phyloP scores from a whole-genome alignment of 177 flowering plant genomes.

The Vitis hybrid region DNA sequence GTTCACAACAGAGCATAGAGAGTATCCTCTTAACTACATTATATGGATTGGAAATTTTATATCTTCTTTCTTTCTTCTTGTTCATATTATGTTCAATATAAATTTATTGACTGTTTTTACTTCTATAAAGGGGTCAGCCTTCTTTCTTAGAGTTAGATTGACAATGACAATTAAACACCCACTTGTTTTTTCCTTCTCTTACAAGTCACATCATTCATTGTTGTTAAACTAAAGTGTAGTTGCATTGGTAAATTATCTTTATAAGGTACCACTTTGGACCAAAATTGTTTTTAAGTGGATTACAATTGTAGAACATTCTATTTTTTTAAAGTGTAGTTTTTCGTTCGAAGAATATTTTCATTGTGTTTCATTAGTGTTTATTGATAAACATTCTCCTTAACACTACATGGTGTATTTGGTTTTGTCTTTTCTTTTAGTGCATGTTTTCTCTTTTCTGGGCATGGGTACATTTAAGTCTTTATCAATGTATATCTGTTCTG shows the following conservation, averaged over 20 bases:
- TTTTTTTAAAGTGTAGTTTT: no score
- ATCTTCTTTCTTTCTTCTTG: not conserved
- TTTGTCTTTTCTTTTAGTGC: no score
- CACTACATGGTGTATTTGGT: no score
- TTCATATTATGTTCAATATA: not conserved
- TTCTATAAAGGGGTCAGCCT: not conserved
- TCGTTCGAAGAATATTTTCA: no score
- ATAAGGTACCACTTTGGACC: not conserved
- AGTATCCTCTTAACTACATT: constrained; percentile 47
- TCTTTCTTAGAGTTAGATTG: not conserved
- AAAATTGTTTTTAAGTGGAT: no score
- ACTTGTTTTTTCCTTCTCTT: no score
- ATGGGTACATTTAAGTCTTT: no score
- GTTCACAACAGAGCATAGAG: constrained; percentile 66
- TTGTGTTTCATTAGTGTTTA: no score
- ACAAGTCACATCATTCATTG: not conserved
- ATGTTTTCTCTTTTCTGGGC: not conserved
- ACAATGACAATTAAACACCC: not conserved
- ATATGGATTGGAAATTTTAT: not conserved
- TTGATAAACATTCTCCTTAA: no score
- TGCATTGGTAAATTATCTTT: not conserved
- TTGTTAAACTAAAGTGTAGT: not conserved
- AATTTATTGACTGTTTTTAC: not conserved
- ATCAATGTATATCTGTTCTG: no score
- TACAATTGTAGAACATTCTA: no score